phyloP scores from a whole-genome alignment of 2,329 filamentous ascomycete genomes.

The Ustilaginoidea virens region DNA sequence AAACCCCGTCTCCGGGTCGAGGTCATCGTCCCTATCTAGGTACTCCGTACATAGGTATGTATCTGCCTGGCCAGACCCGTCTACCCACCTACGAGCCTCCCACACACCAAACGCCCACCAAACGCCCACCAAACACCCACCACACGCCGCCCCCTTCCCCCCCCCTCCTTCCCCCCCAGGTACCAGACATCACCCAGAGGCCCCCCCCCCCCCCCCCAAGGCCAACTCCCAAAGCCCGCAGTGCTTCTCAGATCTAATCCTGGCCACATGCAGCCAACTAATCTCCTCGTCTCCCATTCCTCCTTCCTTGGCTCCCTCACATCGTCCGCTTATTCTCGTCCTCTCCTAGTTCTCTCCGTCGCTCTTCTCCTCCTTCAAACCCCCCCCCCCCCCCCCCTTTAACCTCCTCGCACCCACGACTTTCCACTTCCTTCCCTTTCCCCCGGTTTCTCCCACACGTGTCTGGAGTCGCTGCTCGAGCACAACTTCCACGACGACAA shows the following conservation, averaged over 20 bases:
- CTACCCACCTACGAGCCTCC: too few relatives aligned
- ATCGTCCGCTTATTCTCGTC: slow-evolving; percentile 3
- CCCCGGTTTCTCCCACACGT: slow-evolving; percentile 3
- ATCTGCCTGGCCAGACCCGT: background rate
- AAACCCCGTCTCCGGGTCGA: slow-evolving; percentile 1
- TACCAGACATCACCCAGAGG: too few relatives aligned
- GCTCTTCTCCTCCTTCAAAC: slow-evolving; percentile 1
- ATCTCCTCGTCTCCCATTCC: slow-evolving; percentile 5
- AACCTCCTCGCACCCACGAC: slow-evolving; percentile 2
- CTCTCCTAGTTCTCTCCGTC: slow-evolving; percentile 1
- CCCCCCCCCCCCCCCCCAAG: too few relatives aligned
- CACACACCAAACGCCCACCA: too few relatives aligned
- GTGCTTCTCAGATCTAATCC: too few relatives aligned
- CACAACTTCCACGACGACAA: slow-evolving; percentile 2
- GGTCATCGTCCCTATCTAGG: too few relatives aligned
- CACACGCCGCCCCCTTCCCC: background rate
- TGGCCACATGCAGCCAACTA: too few relatives aligned
- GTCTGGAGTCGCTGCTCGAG: slow-evolving; percentile 4
- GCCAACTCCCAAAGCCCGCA: too few relatives aligned
- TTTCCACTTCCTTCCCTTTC: slow-evolving; percentile 1
- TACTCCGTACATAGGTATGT: too few relatives aligned
- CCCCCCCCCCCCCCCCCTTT: slow-evolving; percentile 1
- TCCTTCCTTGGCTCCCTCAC: slow-evolving; percentile 4
- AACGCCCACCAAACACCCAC: background rate
- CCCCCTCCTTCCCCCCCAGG: background rate